A percentile compares a stretch with the other conserved stretches of the same genome.
These are phyloP conservation scores for Lactuca saligna DNA, from an alignment of 129 eudicot genomes.

Conservation along the genomic window DNA sequence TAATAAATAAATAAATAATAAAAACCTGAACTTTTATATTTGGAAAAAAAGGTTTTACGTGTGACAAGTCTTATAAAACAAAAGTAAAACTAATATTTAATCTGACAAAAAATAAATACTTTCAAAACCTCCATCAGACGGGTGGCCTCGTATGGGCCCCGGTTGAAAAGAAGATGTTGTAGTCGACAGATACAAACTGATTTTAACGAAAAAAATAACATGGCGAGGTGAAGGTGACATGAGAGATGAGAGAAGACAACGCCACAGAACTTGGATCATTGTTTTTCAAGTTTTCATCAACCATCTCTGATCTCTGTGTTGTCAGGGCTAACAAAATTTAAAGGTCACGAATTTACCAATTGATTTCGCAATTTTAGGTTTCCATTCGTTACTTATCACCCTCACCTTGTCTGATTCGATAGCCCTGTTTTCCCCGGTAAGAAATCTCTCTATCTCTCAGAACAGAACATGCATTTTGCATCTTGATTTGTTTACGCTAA, in stretches of 20 bases:
- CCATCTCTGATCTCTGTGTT: neutral
- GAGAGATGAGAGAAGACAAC: neutral
- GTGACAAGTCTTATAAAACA: no score
- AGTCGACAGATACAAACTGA: neutral
- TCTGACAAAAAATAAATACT: no score
- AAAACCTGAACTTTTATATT: no score
- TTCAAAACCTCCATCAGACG: no score
- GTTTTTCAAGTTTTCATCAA: neutral
- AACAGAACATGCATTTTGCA: slow-evolving; percentile 10
- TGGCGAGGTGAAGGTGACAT: neutral
- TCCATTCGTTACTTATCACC: slow-evolving; percentile 25
- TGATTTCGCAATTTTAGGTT: slow-evolving; percentile 8
- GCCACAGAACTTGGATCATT: neutral
- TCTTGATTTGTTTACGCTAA: neutral
- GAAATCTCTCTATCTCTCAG: neutral
- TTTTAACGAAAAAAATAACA: neutral
- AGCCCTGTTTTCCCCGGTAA: slow-evolving; percentile 14
- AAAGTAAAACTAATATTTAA: no score
- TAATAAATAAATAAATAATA: no score
- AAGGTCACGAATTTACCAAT: slow-evolving; percentile 3
- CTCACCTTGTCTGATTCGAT: neutral
- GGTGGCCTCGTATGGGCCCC: no score
- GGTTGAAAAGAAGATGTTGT: no score
- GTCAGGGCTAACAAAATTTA: neutral
- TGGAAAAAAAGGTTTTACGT: no score